These are phyloP conservation scores for Blastocystis sp. DNA, from an alignment of 352 stramenopile genomes.

Conservation along the genomic window DNA sequence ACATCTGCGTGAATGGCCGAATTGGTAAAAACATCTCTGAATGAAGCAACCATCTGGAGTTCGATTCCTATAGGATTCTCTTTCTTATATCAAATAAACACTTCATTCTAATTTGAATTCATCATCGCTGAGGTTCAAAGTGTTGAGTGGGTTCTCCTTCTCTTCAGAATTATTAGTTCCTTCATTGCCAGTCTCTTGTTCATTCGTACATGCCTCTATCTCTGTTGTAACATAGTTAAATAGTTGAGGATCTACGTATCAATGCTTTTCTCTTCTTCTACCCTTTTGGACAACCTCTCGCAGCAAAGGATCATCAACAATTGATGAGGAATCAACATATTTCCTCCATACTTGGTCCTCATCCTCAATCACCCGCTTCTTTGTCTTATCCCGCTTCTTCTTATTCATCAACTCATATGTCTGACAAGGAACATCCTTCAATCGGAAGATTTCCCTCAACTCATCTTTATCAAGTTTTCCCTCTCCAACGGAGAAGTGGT, in stretches of 20 bases:
- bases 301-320: not conserved
- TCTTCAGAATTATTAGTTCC: not conserved
- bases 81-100: constrained; percentile 25
- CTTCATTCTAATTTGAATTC: not conserved
- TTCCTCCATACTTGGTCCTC: not conserved
- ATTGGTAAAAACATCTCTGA: not conserved
- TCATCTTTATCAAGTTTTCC: constrained; percentile 32
- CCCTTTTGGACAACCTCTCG: not conserved
- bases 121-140: not conserved
- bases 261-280: not conserved
- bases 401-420: constrained; percentile 46
- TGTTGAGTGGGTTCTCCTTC: not conserved
- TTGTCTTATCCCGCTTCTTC: not conserved
- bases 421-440: constrained; percentile 42
- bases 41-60: constrained; percentile 17
- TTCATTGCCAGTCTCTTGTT: not conserved
- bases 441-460: constrained; percentile 13
- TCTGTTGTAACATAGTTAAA: constrained; percentile 19
- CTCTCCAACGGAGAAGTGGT: constrained; percentile 27
- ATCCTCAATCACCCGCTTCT: not conserved
- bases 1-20: not conserved
- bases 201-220: not conserved
- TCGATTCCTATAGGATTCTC: not conserved
- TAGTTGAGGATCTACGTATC: not conserved
- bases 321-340: not conserved